Conservation (phyloP, 495 filamentous ascomycete genomes). For the Aspergillus incahuasiensis region DNA sequence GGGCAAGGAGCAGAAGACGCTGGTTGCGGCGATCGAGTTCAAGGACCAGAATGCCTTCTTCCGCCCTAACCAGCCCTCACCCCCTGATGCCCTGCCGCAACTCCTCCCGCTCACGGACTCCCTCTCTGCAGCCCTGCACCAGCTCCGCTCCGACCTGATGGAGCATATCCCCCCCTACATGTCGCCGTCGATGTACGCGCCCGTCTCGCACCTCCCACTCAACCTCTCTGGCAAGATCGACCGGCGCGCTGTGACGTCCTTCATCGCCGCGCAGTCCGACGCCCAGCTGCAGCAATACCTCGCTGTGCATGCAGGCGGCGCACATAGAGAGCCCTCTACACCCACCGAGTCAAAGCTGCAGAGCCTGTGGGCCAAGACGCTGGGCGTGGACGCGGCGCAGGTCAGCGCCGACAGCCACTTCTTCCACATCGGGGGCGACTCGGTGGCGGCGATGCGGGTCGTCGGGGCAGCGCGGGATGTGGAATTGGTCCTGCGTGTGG, state of each 20-base stretch:
- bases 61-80: not conserved
- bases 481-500: constrained; percentile 16
- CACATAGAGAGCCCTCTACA: not conserved
- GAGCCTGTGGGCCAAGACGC: constrained; percentile 6
- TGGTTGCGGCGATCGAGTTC: not conserved
- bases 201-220: constrained; percentile 7
- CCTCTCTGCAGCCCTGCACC: not conserved
- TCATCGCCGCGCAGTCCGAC: not conserved
- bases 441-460: constrained; percentile 49
- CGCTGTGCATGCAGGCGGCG: not conserved
- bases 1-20: not conserved
- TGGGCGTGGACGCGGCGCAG: not conserved
- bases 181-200: constrained; percentile 8
- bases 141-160: not conserved
- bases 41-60: not conserved
- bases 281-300: not conserved
- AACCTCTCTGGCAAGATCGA: constrained; percentile 15
- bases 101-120: not conserved
- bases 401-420: constrained; percentile 36
- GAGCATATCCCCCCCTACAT: constrained; percentile 9
- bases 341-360: constrained; percentile 1
- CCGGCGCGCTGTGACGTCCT: not conserved
- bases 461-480: constrained; percentile 18
- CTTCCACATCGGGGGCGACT: constrained; percentile 51
- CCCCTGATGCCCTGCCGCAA: not conserved